A percentile compares a stretch with the other conserved stretches of the same genome.
Evolutionary conservation across 1,284 basidiomycete species (phyloP).

Genomic region (Mycena sp.): DNA sequence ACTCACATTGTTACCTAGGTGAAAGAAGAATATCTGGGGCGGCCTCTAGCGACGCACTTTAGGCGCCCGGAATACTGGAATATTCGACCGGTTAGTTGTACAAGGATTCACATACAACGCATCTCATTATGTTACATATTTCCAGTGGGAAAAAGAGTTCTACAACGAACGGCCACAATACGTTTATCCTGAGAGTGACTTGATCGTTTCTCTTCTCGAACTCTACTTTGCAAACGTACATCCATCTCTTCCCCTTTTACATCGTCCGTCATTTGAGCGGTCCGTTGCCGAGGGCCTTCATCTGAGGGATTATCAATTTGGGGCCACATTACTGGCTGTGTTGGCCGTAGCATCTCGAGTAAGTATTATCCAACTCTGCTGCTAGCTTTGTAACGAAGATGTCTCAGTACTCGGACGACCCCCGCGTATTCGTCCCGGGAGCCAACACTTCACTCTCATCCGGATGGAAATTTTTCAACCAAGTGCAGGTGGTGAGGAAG

Average conservation of each 20-base stretch:
- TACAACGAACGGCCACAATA: slow-evolving; percentile 39
- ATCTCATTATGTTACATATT: slow-evolving; percentile 5
- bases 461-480: slow-evolving; percentile 76
- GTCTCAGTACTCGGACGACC: slow-evolving; percentile 61
- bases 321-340: slow-evolving; percentile 63
- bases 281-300: slow-evolving; percentile 59
- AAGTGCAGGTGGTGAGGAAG: slow-evolving; percentile 61
- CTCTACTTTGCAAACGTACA: slow-evolving; percentile 68
- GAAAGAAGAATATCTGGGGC: slow-evolving; percentile 51
- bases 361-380: neutral
- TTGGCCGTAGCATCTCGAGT: slow-evolving; percentile 68
- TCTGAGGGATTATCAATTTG: slow-evolving; percentile 60
- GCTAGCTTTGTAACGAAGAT: neutral
- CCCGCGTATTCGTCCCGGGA: slow-evolving; percentile 60
- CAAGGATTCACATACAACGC: neutral
- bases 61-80: slow-evolving; percentile 48
- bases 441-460: slow-evolving; percentile 54
- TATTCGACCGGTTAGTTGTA: slow-evolving; percentile 43
- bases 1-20: neutral
- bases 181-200: slow-evolving; percentile 52
- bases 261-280: slow-evolving; percentile 66
- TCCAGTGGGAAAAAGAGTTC: slow-evolving; percentile 45
- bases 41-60: slow-evolving; percentile 30
- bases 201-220: slow-evolving; percentile 60
- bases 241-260: slow-evolving; percentile 64